Conservation (phyloP, 2,329 filamentous ascomycete genomes). For the Botryotinia calthae region DNA sequence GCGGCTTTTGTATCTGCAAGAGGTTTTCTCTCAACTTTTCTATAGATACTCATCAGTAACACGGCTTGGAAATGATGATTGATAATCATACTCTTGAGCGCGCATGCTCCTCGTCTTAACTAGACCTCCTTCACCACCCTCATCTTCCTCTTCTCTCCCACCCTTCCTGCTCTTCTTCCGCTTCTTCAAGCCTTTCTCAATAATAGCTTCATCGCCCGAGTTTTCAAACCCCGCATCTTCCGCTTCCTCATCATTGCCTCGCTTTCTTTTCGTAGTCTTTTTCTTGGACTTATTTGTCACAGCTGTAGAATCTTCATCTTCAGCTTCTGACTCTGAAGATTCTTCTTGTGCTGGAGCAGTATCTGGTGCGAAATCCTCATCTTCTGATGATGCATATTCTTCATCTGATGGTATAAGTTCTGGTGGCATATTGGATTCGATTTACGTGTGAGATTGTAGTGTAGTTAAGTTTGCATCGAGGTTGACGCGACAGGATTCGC, state of each 20-base stretch:
- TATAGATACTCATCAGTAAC: slow-evolving; percentile 19
- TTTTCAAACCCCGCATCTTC: slow-evolving; percentile 58
- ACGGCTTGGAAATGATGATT: background rate
- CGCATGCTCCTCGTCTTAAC: slow-evolving; percentile 72
- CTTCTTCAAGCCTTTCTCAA: slow-evolving; percentile 58
- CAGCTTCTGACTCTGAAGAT: slow-evolving; percentile 49
- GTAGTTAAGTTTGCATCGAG: background rate
- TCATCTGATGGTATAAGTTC: slow-evolving; percentile 41
- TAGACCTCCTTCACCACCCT: slow-evolving; percentile 62
- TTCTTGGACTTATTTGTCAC: slow-evolving; percentile 16
- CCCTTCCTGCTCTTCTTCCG: slow-evolving; percentile 43
- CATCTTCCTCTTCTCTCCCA: slow-evolving; percentile 54
- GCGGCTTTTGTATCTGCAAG: slow-evolving; percentile 39
- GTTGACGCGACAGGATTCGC: slow-evolving; percentile 3
- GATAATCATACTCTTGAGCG: slow-evolving; percentile 55
- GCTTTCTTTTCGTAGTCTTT: slow-evolving; percentile 40
- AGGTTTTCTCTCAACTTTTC: slow-evolving; percentile 34
- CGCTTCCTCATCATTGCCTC: slow-evolving; percentile 37
- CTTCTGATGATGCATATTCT: slow-evolving; percentile 67
- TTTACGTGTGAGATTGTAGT: background rate
- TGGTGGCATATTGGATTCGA: slow-evolving; percentile 32
- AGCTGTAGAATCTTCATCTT: slow-evolving; percentile 39
- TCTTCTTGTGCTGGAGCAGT: slow-evolving; percentile 46
- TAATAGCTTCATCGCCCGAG: slow-evolving; percentile 70
- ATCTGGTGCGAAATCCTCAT: slow-evolving; percentile 70